Conservation (phyloP, 2,329 filamentous ascomycete genomes). For the Pseudofabraea citricarpa region DNA sequence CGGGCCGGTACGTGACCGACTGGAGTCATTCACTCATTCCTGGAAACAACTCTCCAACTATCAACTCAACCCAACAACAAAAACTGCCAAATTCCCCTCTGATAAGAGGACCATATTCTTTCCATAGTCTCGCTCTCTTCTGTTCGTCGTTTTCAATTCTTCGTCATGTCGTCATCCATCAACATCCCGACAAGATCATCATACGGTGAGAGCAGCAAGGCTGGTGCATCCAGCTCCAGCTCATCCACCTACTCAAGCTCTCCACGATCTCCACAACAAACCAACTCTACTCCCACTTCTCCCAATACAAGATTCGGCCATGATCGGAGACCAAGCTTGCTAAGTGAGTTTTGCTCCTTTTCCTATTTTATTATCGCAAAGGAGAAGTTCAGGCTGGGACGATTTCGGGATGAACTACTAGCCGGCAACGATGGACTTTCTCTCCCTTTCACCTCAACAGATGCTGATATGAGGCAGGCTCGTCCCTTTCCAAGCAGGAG, state of each 20-base stretch:
- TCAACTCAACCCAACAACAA: not conserved
- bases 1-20: too few species aligned
- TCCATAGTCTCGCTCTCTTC: slow-evolving; percentile 5
- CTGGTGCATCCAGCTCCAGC: slow-evolving; percentile 38
- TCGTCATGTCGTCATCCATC: slow-evolving; percentile 60
- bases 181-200: slow-evolving; percentile 52
- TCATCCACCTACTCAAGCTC: slow-evolving; percentile 56
- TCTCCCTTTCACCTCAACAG: not conserved
- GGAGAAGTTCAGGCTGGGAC: not conserved
- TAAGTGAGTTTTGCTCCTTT: slow-evolving; percentile 45
- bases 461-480: slow-evolving; percentile 42
- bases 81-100: slow-evolving; percentile 5
- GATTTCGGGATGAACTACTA: too few species aligned
- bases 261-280: slow-evolving; percentile 42
- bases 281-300: slow-evolving; percentile 31
- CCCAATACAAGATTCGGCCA: slow-evolving; percentile 39
- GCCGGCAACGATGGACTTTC: not conserved
- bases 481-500: slow-evolving; percentile 67
- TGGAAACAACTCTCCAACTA: too few species aligned
- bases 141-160: slow-evolving; percentile 2
- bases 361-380: slow-evolving; percentile 7
- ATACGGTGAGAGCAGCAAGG: slow-evolving; percentile 36
- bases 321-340: slow-evolving; percentile 53
- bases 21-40: too few species aligned
- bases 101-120: not conserved